Percentiles rank a stretch among this genome's conserved stretches.
These are phyloP conservation scores for Nicotiana undulata DNA, from an alignment of 257 asterid species.

Conservation along the genomic window DNA sequence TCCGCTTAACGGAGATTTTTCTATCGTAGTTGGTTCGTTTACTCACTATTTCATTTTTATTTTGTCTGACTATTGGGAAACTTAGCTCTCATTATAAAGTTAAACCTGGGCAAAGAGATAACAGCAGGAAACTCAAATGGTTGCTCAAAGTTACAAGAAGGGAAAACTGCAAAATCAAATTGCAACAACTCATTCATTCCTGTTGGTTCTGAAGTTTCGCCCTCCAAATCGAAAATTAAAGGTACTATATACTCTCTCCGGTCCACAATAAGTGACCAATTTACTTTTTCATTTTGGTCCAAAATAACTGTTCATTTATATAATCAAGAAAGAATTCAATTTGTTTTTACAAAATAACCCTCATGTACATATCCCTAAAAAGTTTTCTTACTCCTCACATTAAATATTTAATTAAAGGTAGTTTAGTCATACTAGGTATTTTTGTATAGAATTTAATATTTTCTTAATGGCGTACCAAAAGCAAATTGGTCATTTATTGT, in stretches of 20 bases:
- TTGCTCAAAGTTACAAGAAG: conserved; percentile 9
- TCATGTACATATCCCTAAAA: too few relatives aligned
- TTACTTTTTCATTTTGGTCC: too few relatives aligned
- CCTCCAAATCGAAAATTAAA: neutral
- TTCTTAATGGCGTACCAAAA: too few relatives aligned
- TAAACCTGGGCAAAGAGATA: conserved; percentile 7
- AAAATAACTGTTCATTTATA: too few relatives aligned
- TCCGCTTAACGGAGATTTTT: neutral
- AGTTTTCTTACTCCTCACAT: too few relatives aligned
- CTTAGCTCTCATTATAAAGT: conserved; percentile 26
- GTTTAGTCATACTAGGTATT: too few relatives aligned
- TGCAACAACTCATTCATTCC: conserved; percentile 3
- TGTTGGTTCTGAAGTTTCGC: conserved; percentile 8
- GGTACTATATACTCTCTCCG: conserved; percentile 19
- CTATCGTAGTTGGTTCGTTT: neutral
- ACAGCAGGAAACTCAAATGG: neutral
- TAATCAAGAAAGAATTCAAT: too few relatives aligned
- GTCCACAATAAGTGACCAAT: too few relatives aligned
- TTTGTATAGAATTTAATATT: too few relatives aligned
- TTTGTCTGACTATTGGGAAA: neutral
- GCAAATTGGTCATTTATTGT: too few relatives aligned
- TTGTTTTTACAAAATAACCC: too few relatives aligned
- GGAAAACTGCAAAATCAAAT: neutral
- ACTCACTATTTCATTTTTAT: neutral
- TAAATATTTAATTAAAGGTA: too few relatives aligned